Evolutionary conservation across 2,329 filamentous ascomycete genomes (phyloP).

Genomic region (Fusarium lyarnte): DNA sequence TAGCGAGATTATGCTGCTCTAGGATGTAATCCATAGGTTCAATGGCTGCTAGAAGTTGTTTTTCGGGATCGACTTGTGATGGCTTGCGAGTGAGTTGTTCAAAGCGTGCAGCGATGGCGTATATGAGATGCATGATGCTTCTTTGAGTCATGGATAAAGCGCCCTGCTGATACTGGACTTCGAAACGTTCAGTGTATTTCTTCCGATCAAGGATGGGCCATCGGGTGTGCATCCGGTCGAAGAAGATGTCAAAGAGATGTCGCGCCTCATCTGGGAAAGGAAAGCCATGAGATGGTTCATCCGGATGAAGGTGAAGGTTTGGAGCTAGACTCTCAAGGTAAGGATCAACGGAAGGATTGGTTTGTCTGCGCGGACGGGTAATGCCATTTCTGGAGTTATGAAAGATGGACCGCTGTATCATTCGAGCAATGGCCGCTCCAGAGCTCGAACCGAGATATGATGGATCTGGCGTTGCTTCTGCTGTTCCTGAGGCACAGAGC

Average conservation of each 20-base stretch:
- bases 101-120: neutral
- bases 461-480: neutral
- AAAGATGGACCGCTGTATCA: neutral
- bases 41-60: neutral
- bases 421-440: neutral
- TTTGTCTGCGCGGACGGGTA: neutral
- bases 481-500: rapidly evolving
- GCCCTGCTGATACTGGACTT: neutral
- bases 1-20: neutral
- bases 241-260: neutral
- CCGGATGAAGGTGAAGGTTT: neutral
- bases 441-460: neutral
- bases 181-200: neutral
- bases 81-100: neutral
- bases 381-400: neutral
- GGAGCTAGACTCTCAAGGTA: neutral
- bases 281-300: neutral
- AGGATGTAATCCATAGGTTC: neutral
- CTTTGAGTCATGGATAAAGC: neutral
- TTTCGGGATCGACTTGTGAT: neutral
- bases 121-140: neutral
- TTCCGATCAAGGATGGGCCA: neutral
- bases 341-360: neutral
- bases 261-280: neutral
- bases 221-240: neutral